Base-by-base conservation (phyloP, 192 early-diverging fungal genomes). In the Coemansia sp. region DNA sequence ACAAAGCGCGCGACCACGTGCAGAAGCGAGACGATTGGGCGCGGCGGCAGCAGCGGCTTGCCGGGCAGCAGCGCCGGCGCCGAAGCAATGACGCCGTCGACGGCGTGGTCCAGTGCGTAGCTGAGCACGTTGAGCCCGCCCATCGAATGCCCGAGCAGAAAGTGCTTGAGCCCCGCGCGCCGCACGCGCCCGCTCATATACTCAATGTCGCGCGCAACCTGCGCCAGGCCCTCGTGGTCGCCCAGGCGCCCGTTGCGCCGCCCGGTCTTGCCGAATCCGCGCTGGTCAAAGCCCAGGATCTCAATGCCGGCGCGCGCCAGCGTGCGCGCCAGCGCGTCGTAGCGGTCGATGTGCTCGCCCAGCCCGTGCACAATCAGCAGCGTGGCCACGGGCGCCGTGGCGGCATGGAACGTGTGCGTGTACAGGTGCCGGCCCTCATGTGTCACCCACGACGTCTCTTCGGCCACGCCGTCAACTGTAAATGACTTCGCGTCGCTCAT, bases 291-390 rank as follows among this genome's bases (percentile, higher is more conserved):
- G 8, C 67, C 69, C 15, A 71, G 49, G 22, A 68, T 67, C 5
- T 78, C 43, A 60, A 87, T 82, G 5, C 85, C 85, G 1, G 42
- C 35, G 2, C 31, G 65, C 7, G 80, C 79, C 60, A 83, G 78
- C 4, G 46, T 31, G 30, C 62, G 50, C 17, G 71, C 80, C 46
- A 83, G 39, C 22, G 67, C 58, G 7, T 67, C 69, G 66, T 87
- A 87, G 10, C 85, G 77, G 50, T 73, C 55, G 47, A 79, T 62
- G 55, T 84, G 83, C 55, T 87, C 85, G 49, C 85, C 81, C 35
- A 84, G 60, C 0, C 85, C 85, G 55, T 87, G 85, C 44, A 83
- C 63, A 27, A 79, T 30, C 19, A 79, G 51, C 36, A 82, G 40
- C 8, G 79, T 78, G 36, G 83, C 83, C 11, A 50, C 45, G 2